A percentile compares a stretch with the other conserved stretches of the same genome.
phyloP scores from a whole-genome alignment of 2,329 filamentous ascomycete genomes.

The Colletotrichum sp. region DNA sequence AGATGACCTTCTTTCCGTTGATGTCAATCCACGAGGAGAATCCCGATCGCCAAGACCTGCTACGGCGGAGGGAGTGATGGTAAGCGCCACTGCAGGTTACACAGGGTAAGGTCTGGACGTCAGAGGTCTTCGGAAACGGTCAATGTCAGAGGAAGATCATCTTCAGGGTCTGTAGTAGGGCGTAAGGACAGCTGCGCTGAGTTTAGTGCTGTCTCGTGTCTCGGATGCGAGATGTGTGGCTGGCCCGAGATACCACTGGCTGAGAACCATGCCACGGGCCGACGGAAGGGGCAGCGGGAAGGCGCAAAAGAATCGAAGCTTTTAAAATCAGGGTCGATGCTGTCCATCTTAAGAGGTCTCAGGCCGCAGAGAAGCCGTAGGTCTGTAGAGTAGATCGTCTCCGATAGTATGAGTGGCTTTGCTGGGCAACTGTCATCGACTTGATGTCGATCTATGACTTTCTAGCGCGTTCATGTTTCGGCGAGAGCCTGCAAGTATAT shows the following conservation, averaged over 20 bases:
- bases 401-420: neutral
- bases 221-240: neutral
- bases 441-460: neutral
- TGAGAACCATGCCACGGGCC: neutral
- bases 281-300: neutral
- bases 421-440: neutral
- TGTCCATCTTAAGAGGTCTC: neutral
- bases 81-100: neutral
- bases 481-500: fast-evolving
- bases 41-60: neutral
- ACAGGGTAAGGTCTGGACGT: neutral
- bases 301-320: neutral
- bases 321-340: neutral
- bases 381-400: neutral
- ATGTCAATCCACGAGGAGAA: neutral
- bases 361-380: neutral
- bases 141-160: neutral
- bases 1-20: neutral
- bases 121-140: neutral
- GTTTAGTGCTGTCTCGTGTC: neutral
- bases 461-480: neutral
- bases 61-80: neutral
- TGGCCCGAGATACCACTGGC: neutral
- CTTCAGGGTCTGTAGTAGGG: neutral
- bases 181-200: neutral